phyloP scores from a whole-genome alignment of 208 protist species.

The Balamuthia mandrillaris region DNA sequence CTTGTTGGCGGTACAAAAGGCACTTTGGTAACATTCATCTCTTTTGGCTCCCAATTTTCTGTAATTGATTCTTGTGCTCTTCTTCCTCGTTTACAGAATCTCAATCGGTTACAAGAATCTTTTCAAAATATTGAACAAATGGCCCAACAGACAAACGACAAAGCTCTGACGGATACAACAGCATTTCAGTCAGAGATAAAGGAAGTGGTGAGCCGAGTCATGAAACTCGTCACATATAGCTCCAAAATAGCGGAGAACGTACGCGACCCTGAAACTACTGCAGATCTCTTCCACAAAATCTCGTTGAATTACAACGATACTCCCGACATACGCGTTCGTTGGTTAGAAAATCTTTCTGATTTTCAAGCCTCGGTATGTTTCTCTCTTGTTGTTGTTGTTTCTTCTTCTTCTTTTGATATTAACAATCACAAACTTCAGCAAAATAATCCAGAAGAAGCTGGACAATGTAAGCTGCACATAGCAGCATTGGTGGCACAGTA shows the following conservation, averaged over 20 bases:
- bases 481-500: constrained; percentile 12
- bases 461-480: background rate
- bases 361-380: too few species aligned
- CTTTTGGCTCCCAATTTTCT: too few species aligned
- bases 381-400: too few species aligned
- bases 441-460: background rate
- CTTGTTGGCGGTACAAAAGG: background rate
- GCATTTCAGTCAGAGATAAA: background rate
- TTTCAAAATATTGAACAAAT: too few species aligned
- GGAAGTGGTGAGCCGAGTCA: background rate
- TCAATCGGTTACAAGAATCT: too few species aligned
- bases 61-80: too few species aligned
- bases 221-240: background rate
- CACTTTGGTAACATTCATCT: too few species aligned
- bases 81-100: too few species aligned
- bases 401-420: too few species aligned
- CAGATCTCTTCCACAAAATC: constrained; percentile 60
- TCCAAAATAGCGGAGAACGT: constrained; percentile 27
- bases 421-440: too few species aligned
- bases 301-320: constrained; percentile 61
- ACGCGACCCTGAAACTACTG: constrained; percentile 55
- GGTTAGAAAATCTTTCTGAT: constrained; percentile 51
- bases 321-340: constrained; percentile 56
- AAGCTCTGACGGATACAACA: too few species aligned
- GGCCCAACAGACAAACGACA: too few species aligned